These are phyloP conservation scores for Penicillium sp. DNA, from an alignment of 2,329 filamentous ascomycete species.

Conservation along the genomic window DNA sequence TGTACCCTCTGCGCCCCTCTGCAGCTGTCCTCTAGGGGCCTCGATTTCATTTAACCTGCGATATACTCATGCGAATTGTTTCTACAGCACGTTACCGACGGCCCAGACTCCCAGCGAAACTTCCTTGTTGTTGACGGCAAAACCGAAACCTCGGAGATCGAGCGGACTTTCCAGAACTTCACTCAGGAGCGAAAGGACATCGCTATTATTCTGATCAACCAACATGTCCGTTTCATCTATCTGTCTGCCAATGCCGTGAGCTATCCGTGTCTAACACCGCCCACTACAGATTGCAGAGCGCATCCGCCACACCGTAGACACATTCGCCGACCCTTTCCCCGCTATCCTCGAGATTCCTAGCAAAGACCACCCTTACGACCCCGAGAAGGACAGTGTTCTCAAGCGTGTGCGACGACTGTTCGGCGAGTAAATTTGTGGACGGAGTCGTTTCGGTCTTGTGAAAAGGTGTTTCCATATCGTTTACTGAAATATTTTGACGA, in stretches of 20 bases:
- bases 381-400: constrained; percentile 96
- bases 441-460: constrained; percentile 1
- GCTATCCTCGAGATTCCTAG: constrained; percentile 93
- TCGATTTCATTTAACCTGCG: not conserved
- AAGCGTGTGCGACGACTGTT: constrained; percentile 76
- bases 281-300: constrained; percentile 75
- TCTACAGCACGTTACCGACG: constrained; percentile 78
- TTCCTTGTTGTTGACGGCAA: constrained; percentile 95
- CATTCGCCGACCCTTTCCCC: constrained; percentile 93
- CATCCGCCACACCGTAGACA: constrained; percentile 87
- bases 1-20: constrained; percentile 28
- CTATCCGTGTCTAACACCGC: not conserved
- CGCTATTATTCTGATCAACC: constrained; percentile 93
- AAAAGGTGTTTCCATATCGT: constrained; percentile 4
- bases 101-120: constrained; percentile 91
- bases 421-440: constrained; percentile 49
- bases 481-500: constrained; percentile 5
- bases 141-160: constrained; percentile 84
- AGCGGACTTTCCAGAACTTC: constrained; percentile 85
- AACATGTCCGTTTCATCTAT: constrained; percentile 66
- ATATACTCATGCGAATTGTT: not conserved
- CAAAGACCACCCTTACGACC: constrained; percentile 98
- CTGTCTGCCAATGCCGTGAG: too few relatives aligned
- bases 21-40: not conserved
- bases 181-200: constrained; percentile 92